These are phyloP conservation scores for Pelagophyceae sp. DNA, from an alignment of 352 stramenopile genomes.

Conservation along the genomic window DNA sequence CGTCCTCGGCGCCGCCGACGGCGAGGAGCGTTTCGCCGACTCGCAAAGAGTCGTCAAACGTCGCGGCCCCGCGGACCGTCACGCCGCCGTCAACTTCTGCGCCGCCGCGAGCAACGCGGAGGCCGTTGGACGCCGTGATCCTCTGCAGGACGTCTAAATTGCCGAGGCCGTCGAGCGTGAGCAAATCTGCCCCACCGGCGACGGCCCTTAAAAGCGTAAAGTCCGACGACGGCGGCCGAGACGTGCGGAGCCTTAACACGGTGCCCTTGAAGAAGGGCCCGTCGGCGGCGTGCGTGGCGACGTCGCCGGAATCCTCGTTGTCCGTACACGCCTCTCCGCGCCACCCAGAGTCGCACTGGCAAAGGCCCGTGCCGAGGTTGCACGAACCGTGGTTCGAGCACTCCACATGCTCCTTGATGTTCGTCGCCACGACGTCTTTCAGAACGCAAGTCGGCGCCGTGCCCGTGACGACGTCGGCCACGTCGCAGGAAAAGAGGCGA, in stretches of 20 bases:
- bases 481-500: slow-evolving; percentile 17
- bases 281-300: neutral
- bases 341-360: slow-evolving; percentile 21
- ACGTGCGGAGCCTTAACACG: slow-evolving; percentile 7
- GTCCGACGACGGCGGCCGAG: neutral
- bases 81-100: neutral
- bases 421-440: neutral
- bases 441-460: slow-evolving; percentile 16
- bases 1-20: neutral
- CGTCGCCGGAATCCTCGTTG: slow-evolving; percentile 17
- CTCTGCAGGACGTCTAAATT: neutral
- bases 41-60: neutral
- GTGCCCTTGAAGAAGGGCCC: slow-evolving; percentile 24
- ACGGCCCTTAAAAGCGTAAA: slow-evolving; percentile 13
- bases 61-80: neutral
- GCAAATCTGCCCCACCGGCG: slow-evolving; percentile 11
- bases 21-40: neutral
- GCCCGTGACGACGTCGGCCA: slow-evolving; percentile 10
- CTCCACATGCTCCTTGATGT: slow-evolving; percentile 6
- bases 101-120: neutral
- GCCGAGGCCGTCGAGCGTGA: slow-evolving; percentile 18
- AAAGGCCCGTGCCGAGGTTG: slow-evolving; percentile 12
- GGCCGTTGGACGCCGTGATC: neutral
- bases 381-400: slow-evolving; percentile 23
- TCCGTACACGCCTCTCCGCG: slow-evolving; percentile 17